These are phyloP conservation scores for Oligophagozyma castellii DNA, from an alignment of 1,139 yeast genomes.

Conservation along the genomic window DNA sequence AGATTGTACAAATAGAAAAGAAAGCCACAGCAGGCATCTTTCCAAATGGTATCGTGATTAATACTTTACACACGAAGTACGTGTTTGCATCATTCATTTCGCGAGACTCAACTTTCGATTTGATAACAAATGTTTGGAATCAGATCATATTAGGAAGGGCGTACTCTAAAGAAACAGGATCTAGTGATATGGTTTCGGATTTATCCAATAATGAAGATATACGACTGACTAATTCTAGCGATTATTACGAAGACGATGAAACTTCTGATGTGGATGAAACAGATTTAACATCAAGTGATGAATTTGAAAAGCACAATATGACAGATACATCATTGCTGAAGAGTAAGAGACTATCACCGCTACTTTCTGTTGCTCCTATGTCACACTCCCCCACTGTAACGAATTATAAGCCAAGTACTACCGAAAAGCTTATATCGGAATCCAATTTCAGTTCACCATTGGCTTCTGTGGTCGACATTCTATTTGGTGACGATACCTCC, in stretches of 20 bases:
- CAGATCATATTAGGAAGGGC: conserved; percentile 24
- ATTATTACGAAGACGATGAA: conserved; percentile 7
- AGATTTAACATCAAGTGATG: conserved; percentile 20
- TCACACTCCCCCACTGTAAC: conserved; percentile 42
- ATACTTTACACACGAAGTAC: conserved; percentile 57
- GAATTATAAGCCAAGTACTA: conserved; percentile 37
- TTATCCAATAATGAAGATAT: conserved; percentile 6
- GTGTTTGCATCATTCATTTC: conserved; percentile 60
- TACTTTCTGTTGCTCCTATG: conserved; percentile 23
- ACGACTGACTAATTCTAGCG: conserved; percentile 14
- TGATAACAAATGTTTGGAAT: conserved; percentile 51
- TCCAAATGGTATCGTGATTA: conserved; percentile 61
- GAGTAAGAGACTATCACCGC: conserved; percentile 2
- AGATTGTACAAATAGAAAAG: conserved; percentile 59
- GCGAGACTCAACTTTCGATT: conserved; percentile 51
- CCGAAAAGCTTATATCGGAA: conserved; percentile 52
- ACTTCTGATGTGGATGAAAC: conserved; percentile 6
- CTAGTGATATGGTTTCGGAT: conserved; percentile 6
- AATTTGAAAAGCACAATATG: conserved; percentile 12
- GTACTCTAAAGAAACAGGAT: conserved; percentile 14
- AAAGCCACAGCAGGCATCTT: conserved; percentile 59
- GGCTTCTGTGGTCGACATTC: conserved; percentile 52
- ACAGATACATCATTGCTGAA: conserved; percentile 3
- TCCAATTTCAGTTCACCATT: conserved; percentile 61
- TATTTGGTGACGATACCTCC: conserved; percentile 61